A percentile compares a stretch with the other conserved stretches of the same genome.
These are phyloP conservation scores for Phenoliferia sp. DNA, from an alignment of 1,284 basidiomycete genomes.

Conservation along the genomic window DNA sequence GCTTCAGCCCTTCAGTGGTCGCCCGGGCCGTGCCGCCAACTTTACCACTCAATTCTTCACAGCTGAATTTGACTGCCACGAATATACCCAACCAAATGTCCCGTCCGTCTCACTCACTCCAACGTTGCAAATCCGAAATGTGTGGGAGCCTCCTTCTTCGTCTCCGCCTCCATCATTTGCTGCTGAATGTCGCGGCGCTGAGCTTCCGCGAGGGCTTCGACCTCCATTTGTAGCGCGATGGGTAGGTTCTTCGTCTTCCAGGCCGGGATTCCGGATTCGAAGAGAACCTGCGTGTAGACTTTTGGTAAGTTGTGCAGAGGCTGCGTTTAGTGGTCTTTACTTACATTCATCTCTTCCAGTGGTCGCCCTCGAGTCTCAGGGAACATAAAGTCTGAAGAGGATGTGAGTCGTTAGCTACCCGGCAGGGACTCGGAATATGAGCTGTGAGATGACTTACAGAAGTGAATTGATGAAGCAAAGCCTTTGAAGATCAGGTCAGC, in stretches of 20 bases:
- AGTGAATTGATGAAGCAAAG: background rate
- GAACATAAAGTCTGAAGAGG: background rate
- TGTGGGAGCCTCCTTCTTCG: background rate
- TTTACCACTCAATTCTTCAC: no score
- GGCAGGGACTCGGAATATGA: no score
- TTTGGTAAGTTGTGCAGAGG: background rate
- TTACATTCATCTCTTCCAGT: background rate
- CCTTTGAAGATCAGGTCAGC: background rate
- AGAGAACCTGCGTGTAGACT: background rate
- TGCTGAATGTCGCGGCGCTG: background rate
- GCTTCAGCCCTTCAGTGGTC: no score
- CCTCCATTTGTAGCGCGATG: background rate
- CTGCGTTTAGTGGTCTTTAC: background rate
- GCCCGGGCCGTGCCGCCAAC: no score
- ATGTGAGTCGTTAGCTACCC: no score
- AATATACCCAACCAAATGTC: no score
- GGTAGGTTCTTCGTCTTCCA: background rate
- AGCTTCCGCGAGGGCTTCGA: background rate
- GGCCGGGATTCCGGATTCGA: background rate
- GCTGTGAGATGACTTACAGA: background rate
- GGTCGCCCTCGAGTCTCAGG: background rate
- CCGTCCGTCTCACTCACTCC: no score
- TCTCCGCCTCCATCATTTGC: background rate
- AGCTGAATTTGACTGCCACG: no score
- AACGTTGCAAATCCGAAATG: no score